These are phyloP conservation scores for Cryptococcus hybrid DNA, from an alignment of 1,284 basidiomycete species.

Conservation along the genomic window DNA sequence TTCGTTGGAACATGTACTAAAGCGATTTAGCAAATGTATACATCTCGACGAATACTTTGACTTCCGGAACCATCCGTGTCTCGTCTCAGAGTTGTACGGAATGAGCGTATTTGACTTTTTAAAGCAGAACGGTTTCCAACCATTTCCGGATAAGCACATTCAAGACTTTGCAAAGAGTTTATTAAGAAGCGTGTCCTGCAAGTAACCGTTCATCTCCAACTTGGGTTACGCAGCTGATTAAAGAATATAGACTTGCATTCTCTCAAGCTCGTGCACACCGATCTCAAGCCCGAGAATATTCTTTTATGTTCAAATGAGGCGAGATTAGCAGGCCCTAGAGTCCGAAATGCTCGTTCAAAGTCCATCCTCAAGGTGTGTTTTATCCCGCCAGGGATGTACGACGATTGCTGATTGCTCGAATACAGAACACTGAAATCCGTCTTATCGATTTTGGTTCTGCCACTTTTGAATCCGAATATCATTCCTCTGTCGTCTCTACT, in stretches of 20 bases:
- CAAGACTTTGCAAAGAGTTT: constrained; percentile 93
- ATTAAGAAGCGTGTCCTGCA: constrained; percentile 90
- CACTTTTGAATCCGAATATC: constrained; percentile 97
- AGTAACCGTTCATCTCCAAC: constrained; percentile 43
- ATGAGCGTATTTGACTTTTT: constrained; percentile 99
- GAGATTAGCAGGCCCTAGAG: constrained; percentile 40
- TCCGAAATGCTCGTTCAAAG: constrained; percentile 21
- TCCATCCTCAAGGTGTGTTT: constrained; percentile 16
- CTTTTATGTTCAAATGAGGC: constrained; percentile 84
- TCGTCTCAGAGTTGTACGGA: constrained; percentile 93
- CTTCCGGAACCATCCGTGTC: constrained; percentile 95
- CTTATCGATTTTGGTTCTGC: constrained; percentile 98
- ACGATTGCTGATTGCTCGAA: neutral
- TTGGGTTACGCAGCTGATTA: neutral
- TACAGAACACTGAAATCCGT: constrained; percentile 79
- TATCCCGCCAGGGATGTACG: neutral
- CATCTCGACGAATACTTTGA: constrained; percentile 94
- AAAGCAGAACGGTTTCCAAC: constrained; percentile 95
- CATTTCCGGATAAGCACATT: constrained; percentile 94
- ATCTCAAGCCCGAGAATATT: constrained; percentile 98
- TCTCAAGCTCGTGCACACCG: constrained; percentile 91
- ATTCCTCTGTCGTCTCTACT: constrained; percentile 95
- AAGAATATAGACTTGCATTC: constrained; percentile 78
- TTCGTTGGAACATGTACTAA: neutral
- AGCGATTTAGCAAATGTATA: constrained; percentile 82